A percentile compares a stretch with the other conserved stretches of the same genome.
Conservation (phyloP, 371 early-diverging fungal genomes). For the Rhizomucor miehei region DNA sequence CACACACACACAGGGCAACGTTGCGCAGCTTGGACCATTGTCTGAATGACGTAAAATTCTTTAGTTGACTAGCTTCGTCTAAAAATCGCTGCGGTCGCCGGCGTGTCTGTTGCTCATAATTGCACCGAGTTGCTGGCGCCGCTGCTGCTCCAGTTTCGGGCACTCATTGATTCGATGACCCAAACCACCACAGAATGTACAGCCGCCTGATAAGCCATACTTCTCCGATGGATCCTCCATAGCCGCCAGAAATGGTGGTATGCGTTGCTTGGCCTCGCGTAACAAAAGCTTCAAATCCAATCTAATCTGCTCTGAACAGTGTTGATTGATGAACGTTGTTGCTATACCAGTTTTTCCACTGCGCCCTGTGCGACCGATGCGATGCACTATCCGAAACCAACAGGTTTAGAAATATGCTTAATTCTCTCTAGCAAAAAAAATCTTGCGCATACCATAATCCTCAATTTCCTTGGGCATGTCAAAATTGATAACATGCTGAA, state of each 20-base stretch:
- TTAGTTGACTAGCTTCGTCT: not conserved
- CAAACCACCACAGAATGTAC: conserved; percentile 93
- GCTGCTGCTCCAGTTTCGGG: conserved; percentile 79
- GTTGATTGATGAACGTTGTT: conserved; percentile 93
- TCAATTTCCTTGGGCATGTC: conserved; percentile 98
- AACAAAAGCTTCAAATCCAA: conserved; percentile 92
- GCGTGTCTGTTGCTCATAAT: conserved; percentile 37
- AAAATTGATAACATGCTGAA: conserved; percentile 92
- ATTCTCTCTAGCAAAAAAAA: not conserved
- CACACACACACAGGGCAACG: no score
- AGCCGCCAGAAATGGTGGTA: conserved; percentile 85
- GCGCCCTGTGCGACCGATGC: conserved; percentile 74
- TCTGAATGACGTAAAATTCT: no score
- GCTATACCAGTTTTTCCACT: conserved; percentile 95
- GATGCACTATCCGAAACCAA: conserved; percentile 9
- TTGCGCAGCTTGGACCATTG: no score
- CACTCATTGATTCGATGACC: conserved; percentile 94
- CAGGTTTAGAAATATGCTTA: conserved; percentile 6
- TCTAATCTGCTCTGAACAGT: conserved; percentile 83
- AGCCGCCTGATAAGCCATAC: conserved; percentile 72
- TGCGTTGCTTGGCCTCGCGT: conserved; percentile 88
- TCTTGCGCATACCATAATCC: conserved; percentile 72
- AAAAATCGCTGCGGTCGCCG: conserved; percentile 43
- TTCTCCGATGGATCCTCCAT: conserved; percentile 88
- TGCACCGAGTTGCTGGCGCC: conserved; percentile 55